These are phyloP conservation scores for Lactarius hatsudake DNA, from an alignment of 768 basidiomycete genomes.

Conservation along the genomic window DNA sequence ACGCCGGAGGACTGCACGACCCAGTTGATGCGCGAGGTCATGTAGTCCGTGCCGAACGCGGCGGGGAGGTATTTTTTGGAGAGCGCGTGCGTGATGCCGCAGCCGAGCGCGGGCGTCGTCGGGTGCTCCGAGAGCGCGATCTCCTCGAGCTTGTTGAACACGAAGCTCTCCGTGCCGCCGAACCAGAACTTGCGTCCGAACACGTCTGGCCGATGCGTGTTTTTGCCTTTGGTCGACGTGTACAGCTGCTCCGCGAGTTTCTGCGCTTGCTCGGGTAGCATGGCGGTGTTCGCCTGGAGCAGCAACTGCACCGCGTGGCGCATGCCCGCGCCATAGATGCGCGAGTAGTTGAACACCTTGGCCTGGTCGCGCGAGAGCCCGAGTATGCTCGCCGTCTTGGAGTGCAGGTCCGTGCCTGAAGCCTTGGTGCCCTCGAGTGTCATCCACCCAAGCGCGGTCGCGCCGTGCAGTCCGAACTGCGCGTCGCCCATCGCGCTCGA, in stretches of 20 bases:
- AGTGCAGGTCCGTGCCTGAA: conserved; percentile 93
- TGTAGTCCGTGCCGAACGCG: conserved; percentile 80
- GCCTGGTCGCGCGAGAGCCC: conserved; percentile 93
- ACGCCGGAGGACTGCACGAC: conserved; percentile 98
- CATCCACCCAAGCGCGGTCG: conserved; percentile 99
- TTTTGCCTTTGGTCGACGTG: conserved; percentile 88
- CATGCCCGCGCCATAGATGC: conserved; percentile 98
- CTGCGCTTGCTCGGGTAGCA: conserved; percentile 76
- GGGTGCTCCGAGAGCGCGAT: conserved; percentile 87
- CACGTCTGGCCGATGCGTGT: conserved; percentile 69
- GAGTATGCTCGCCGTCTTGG: conserved; percentile 90
- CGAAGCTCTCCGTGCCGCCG: conserved; percentile 91
- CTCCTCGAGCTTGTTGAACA: conserved; percentile 97
- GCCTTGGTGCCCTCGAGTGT: conserved; percentile 96
- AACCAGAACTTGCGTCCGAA: conserved; percentile 92
- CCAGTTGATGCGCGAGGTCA: conserved; percentile 98
- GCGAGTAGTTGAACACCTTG: conserved; percentile 98
- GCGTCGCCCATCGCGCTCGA: conserved; percentile 98
- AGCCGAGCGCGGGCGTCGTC: conserved; percentile 89
- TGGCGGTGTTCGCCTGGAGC: conserved; percentile 76
- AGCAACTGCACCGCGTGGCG: conserved; percentile 87
- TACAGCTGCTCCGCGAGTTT: conserved; percentile 83
- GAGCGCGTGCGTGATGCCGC: conserved; percentile 91
- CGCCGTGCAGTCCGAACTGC: conserved; percentile 95
- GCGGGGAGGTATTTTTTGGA: conserved; percentile 83